Evolutionary conservation across 2,329 filamentous ascomycete species (phyloP).

Genomic region (Colletotrichum eleusines): DNA sequence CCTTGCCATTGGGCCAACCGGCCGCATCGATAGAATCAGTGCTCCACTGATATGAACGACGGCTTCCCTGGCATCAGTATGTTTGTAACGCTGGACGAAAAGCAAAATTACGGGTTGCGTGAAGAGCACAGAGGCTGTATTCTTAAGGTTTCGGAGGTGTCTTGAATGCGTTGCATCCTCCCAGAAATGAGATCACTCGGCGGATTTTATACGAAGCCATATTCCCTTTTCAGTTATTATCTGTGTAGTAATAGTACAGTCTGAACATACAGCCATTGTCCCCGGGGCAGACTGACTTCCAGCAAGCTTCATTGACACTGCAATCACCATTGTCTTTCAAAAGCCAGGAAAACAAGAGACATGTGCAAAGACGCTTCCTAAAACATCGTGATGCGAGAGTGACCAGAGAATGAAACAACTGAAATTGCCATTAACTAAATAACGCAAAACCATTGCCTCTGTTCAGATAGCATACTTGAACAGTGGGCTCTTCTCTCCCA

Average conservation of each 20-base stretch:
- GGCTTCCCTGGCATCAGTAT: fast-evolving
- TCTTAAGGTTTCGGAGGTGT: not conserved
- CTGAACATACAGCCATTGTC: not conserved
- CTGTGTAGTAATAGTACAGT: not conserved
- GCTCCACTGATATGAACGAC: slow-evolving; percentile 21
- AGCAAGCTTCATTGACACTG: not conserved
- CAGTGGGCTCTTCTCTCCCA: slow-evolving; percentile 50
- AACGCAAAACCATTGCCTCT: not conserved
- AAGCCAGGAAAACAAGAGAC: not conserved
- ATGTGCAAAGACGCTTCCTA: not conserved
- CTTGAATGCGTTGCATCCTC: not conserved
- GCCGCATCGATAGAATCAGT: not conserved
- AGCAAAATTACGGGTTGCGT: not conserved
- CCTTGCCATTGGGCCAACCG: slow-evolving; percentile 55
- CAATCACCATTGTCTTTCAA: too few relatives aligned
- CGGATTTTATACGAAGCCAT: not conserved
- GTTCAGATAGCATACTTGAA: slow-evolving; percentile 48
- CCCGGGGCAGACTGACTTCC: not conserved
- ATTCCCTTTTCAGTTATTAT: not conserved
- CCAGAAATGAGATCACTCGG: not conserved
- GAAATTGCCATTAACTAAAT: not conserved
- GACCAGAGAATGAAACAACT: not conserved
- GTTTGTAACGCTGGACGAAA: not conserved
- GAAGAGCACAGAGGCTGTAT: not conserved
- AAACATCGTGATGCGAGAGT: not conserved